Percentiles rank a stretch among this genome's conserved stretches.
phyloP scores from a whole-genome alignment of 2,329 filamentous ascomycete genomes.

The Penicillium sp. region DNA sequence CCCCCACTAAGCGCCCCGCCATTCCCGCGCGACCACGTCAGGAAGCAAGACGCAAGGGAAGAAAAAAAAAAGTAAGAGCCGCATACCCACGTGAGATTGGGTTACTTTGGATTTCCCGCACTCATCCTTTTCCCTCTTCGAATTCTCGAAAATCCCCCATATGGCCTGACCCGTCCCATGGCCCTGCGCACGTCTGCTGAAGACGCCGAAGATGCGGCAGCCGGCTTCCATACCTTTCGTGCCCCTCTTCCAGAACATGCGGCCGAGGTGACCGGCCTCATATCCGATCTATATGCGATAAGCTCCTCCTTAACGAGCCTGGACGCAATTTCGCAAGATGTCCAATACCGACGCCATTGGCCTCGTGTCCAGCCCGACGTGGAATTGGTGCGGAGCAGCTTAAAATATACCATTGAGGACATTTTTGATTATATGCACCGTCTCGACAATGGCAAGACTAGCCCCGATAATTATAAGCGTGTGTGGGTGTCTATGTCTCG shows the following conservation, averaged over 20 bases:
- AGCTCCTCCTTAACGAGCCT: slow-evolving; percentile 53
- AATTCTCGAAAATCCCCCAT: slow-evolving; percentile 2
- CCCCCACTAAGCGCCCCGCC: slow-evolving; percentile 23
- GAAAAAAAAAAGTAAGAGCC: slow-evolving; percentile 18
- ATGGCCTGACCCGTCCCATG: slow-evolving; percentile 33
- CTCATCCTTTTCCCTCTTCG: slow-evolving; percentile 1
- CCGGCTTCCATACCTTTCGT: slow-evolving; percentile 52
- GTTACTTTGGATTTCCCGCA: slow-evolving; percentile 1
- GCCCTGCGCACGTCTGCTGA: slow-evolving; percentile 46
- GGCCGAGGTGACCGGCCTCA: slow-evolving; percentile 55
- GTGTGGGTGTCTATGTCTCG: slow-evolving; percentile 54
- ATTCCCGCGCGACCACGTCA: slow-evolving; percentile 29
- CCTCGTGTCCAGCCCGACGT: slow-evolving; percentile 49
- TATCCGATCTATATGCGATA: slow-evolving; percentile 57
- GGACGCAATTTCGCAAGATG: slow-evolving; percentile 44
- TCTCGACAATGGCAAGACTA: slow-evolving; percentile 31
- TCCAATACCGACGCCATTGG: slow-evolving; percentile 41
- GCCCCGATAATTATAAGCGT: slow-evolving; percentile 43
- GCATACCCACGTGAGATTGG: slow-evolving; percentile 20
- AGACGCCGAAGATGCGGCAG: slow-evolving; percentile 55
- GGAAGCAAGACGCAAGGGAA: slow-evolving; percentile 13
- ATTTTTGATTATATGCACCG: slow-evolving; percentile 49
- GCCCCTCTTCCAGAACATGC: slow-evolving; percentile 52
- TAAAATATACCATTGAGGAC: slow-evolving; percentile 54
- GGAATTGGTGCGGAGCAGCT: slow-evolving; percentile 49